Percentiles rank a stretch among this genome's conserved stretches.
phyloP scores from a whole-genome alignment of 306 rosid species.

The Dalbergia cochinchinensis region DNA sequence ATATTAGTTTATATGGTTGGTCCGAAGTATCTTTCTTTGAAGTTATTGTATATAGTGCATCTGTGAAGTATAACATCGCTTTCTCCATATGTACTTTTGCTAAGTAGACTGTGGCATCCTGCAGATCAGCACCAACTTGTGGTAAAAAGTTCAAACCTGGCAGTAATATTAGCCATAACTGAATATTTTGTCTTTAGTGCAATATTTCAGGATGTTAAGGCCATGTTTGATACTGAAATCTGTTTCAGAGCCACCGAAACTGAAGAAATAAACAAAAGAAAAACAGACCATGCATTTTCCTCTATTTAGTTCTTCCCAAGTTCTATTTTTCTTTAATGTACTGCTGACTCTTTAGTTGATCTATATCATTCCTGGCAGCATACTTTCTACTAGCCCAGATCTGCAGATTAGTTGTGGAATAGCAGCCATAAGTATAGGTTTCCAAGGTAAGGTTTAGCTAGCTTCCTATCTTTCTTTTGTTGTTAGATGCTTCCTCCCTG shows the following conservation, averaged over 20 bases:
- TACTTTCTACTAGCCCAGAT: not conserved
- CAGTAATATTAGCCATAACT: not conserved
- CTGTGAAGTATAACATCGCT: not conserved
- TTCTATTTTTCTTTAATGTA: not conserved
- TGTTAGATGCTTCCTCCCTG: not conserved
- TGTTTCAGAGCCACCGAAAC: not conserved
- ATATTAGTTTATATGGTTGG: not conserved
- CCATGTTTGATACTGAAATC: constrained; percentile 75
- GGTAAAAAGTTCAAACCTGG: not conserved
- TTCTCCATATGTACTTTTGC: not conserved
- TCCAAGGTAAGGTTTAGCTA: not conserved
- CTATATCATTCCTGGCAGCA: not conserved
- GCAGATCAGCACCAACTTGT: not conserved
- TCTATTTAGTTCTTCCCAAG: not conserved
- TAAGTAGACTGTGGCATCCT: not conserved
- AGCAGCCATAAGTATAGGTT: not conserved
- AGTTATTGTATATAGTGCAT: not conserved
- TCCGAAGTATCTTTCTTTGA: not conserved
- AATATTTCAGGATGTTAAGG: constrained; percentile 64
- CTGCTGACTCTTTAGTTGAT: not conserved
- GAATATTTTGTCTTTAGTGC: constrained; percentile 26
- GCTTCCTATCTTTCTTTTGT: not conserved
- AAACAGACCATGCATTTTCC: not conserved
- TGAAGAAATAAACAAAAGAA: not conserved
- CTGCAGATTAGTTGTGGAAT: not conserved